Base-by-base conservation (phyloP, 2,329 filamentous ascomycete genomes). In the Cadophora malorum region DNA sequence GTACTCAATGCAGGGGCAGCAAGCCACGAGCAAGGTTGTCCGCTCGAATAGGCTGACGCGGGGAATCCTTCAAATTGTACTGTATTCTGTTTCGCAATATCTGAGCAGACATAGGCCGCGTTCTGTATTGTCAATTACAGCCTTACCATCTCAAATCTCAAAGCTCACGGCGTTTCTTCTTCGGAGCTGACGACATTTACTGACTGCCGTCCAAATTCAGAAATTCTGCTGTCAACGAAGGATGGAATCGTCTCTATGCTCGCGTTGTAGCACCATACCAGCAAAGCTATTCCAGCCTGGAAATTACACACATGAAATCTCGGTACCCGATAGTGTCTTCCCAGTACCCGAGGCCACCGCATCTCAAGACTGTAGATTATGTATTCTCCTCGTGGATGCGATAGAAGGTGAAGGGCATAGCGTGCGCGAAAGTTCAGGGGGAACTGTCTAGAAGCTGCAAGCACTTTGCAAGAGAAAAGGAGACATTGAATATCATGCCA, bases 11-110 rank as follows among this genome's bases (percentile, higher is more conserved):
- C 14, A 53, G 50, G 50, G 50, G 25, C 25, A 28, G 3, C 50
- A 53, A 53, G 50, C 50, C 50, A 53, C 23, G 6, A 12, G 25
- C 50, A 53, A 53, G 50, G 50, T 53, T 53, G 50, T 53, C 50
- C 23, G 50, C 14, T 31, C 5, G 25, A 12, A 6, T 10, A 53
- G 50, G 50, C 50, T 31, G 50, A 28, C 25, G 50, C 50, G 50
- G 50, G 25, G 2, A 53, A 53, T 53, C 50, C 50, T 53, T n/a
- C n/a, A n/a, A n/a, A n/a, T n/a, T n/a, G n/a, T n/a, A n/a, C n/a
- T n/a, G n/a, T n/a, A n/a, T n/a, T n/a, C n/a, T n/a, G n/a, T n/a
- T n/a, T n/a, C n/a, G n/a, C n/a, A n/a, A n/a, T n/a, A n/a, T n/a
- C n/a, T n/a, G n/a, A n/a, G n/a, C n/a, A n/a, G n/a, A n/a, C n/a